Evolutionary conservation across 345 rosid species (phyloP).

Genomic region (Stellera chamaejasme): DNA sequence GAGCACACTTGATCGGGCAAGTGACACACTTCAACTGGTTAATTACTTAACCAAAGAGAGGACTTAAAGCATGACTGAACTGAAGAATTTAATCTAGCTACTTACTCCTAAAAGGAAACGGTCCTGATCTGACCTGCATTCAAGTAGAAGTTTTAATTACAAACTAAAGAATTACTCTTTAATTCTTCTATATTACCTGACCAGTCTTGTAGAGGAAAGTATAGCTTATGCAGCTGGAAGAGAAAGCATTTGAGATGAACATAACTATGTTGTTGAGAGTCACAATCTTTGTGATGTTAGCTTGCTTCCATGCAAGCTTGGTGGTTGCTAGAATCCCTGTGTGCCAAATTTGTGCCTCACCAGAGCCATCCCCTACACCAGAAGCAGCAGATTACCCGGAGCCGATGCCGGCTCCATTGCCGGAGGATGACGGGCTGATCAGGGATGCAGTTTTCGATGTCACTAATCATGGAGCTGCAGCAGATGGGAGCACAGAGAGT

Average conservation of each 20-base stretch:
- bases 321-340: not conserved
- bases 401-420: not conserved
- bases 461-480: slow-evolving; percentile 28
- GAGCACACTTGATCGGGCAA: too few species aligned
- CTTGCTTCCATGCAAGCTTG: not conserved
- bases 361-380: not conserved
- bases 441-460: slow-evolving; percentile 23
- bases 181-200: too few species aligned
- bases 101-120: too few species aligned
- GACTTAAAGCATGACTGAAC: too few species aligned
- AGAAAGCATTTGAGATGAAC: not conserved
- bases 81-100: too few species aligned
- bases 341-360: not conserved
- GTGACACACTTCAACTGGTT: too few species aligned
- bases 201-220: too few species aligned
- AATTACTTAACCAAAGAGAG: too few species aligned
- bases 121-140: too few species aligned
- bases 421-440: not conserved
- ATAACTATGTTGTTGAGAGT: not conserved
- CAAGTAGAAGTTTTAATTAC: too few species aligned
- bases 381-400: slow-evolving; percentile 3
- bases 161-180: too few species aligned
- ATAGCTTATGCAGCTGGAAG: too few species aligned
- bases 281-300: not conserved
- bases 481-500: slow-evolving; percentile 27